Evolutionary conservation across 139 green algal genomes (phyloP).

Genomic region (Chlamydomonas asymmetrica): DNA sequence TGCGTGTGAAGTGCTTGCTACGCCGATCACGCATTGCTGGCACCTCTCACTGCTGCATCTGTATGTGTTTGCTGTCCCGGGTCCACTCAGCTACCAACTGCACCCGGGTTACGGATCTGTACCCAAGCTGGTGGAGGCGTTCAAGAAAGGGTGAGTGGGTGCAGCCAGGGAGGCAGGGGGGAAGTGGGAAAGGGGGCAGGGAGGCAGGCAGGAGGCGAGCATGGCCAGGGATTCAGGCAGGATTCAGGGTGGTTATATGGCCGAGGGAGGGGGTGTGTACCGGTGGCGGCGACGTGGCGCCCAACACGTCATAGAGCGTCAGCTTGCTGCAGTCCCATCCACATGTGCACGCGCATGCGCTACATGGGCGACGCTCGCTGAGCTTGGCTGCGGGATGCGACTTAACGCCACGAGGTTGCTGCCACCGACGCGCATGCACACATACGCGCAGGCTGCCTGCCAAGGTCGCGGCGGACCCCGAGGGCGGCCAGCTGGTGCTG

Average conservation of each 20-base stretch:
- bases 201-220: background rate
- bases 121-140: slow-evolving; percentile 64
- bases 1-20: too few species aligned
- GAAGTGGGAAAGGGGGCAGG: background rate
- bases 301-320: too few species aligned
- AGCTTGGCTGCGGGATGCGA: background rate
- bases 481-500: slow-evolving; percentile 57
- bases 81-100: slow-evolving; percentile 81
- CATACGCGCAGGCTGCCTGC: slow-evolving; percentile 54
- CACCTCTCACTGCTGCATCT: too few species aligned
- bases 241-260: too few species aligned
- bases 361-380: too few species aligned
- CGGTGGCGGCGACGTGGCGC: too few species aligned
- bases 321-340: background rate
- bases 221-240: too few species aligned
- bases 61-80: too few species aligned
- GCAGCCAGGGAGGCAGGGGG: background rate
- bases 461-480: slow-evolving; percentile 68
- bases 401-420: background rate
- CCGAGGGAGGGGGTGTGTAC: too few species aligned
- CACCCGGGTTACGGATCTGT: slow-evolving; percentile 74
- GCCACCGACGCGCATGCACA: too few species aligned
- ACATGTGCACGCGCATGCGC: too few species aligned
- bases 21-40: too few species aligned
- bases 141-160: slow-evolving; percentile 51